Evolutionary conservation across 345 rosid genomes (phyloP), one percentile per base, ranked within the genome.

Genomic region (Conringia planisiliqua): DNA sequence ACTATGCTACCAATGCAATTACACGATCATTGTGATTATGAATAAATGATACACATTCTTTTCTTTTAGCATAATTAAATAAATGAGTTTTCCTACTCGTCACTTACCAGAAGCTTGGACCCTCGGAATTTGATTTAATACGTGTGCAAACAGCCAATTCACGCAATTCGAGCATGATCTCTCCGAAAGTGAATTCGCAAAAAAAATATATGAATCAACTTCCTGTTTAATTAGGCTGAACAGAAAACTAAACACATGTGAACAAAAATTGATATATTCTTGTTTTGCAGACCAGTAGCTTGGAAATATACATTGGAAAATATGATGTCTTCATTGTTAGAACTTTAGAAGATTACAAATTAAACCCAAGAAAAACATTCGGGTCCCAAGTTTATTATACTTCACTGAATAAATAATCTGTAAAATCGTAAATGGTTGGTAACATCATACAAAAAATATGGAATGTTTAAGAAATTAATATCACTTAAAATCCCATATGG

Each of bases 401-500:
- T 4, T 50, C 13, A 18, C 22, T 8, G 16, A 47, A 71, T 30
- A 29, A 55, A 18, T 30, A 39, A 12, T 51, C 54, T 14, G 10
- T 29, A 55, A 55, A 56, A 43, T 24, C 30, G 13, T 50, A 62
- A 50, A 50, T 14, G 30, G 54, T 40, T 30, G 77, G 9, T 73
- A 13, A 46, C 20, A 20, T 14, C 8, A 33, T 32, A n/a, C 14
- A 7, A 16, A 63, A 1, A 24, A 2, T 1, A 24, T 35, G 1
- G 32, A 17, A 38, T 55, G n/a, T 8, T n/a, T 33, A 73, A 22
- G 7, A 4, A 33, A 56, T 10, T 0, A 46, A 57, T 35, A 47
- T 61, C 13, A 75, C 43, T 16, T 50, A 59, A 6, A 67, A 36
- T 70, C 62, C 67, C 72, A 70, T 26, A 70, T 62, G 29, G 71